Evolutionary conservation across 2,329 filamentous ascomycete species (phyloP).

Genomic region (Immersiporthe knoxdaviesiana): DNA sequence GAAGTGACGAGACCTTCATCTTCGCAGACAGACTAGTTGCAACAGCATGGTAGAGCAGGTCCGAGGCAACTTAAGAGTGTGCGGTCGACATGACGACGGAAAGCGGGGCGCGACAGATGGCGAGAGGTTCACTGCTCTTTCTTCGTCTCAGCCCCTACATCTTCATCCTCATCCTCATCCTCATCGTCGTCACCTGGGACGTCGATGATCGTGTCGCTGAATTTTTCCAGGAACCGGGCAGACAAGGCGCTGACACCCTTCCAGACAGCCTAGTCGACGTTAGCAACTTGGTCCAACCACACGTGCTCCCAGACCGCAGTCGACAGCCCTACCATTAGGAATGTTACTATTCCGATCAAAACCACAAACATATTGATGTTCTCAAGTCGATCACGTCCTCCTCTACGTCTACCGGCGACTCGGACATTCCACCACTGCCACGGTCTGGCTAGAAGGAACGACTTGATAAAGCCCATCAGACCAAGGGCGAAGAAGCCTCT

Average conservation of each 20-base stretch:
- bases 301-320: not conserved
- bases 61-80: constrained; percentile 97
- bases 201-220: constrained; percentile 81
- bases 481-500: constrained; percentile 93
- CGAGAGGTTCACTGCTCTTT: constrained; percentile 33
- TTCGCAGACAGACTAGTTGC: constrained; percentile 96
- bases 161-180: constrained; percentile 51
- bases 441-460: constrained; percentile 72
- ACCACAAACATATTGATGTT: constrained; percentile 81
- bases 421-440: constrained; percentile 79
- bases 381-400: constrained; percentile 76
- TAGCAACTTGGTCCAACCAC: constrained; percentile 32
- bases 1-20: constrained; percentile 56
- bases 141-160: constrained; percentile 38
- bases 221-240: constrained; percentile 71
- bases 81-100: constrained; percentile 51
- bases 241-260: constrained; percentile 78
- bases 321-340: constrained; percentile 66
- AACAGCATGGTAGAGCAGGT: constrained; percentile 76
- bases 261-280: constrained; percentile 68
- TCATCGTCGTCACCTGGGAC: constrained; percentile 68
- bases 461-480: constrained; percentile 82
- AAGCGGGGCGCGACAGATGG: not conserved
- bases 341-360: constrained; percentile 77
- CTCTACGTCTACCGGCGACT: constrained; percentile 60